Percentiles rank a stretch among this genome's conserved stretches.
These are phyloP conservation scores for Panaeolus cyanescens DNA, from an alignment of 768 basidiomycete species.

Conservation along the genomic window DNA sequence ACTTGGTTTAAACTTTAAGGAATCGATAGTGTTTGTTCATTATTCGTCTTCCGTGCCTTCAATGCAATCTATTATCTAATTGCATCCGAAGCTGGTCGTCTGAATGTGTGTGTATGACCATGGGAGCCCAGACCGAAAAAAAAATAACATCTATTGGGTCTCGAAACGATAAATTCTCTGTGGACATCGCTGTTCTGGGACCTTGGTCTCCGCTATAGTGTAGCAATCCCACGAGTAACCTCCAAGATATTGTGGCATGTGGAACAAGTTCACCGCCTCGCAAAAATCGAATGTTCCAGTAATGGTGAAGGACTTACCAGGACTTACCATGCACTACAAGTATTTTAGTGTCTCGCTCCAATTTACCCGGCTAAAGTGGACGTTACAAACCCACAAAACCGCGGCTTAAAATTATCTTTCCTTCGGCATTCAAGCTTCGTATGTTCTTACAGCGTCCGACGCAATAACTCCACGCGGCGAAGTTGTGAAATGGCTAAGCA, in stretches of 20 bases:
- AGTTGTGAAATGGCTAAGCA: background rate
- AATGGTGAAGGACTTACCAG: background rate
- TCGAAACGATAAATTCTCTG: background rate
- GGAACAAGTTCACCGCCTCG: background rate
- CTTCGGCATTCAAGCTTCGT: background rate
- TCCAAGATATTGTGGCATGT: background rate
- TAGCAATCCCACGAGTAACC: background rate
- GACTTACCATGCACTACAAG: background rate
- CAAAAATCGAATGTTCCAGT: background rate
- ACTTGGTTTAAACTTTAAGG: slow-evolving; percentile 3
- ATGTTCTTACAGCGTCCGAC: background rate
- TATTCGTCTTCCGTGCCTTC: background rate
- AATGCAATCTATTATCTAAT: background rate
- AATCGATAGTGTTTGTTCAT: background rate
- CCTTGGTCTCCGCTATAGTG: background rate
- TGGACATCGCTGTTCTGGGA: background rate
- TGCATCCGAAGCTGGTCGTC: background rate
- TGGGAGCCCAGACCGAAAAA: background rate
- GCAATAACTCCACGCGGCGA: slow-evolving; percentile 1
- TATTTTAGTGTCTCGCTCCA: background rate
- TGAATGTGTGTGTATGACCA: background rate
- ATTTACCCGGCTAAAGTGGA: background rate
- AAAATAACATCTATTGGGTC: background rate
- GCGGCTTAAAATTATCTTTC: background rate
- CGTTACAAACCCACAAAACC: background rate